Base-by-base conservation (phyloP, 1,284 basidiomycete species). In the Cutaneotrichosporon mucoides region DNA sequence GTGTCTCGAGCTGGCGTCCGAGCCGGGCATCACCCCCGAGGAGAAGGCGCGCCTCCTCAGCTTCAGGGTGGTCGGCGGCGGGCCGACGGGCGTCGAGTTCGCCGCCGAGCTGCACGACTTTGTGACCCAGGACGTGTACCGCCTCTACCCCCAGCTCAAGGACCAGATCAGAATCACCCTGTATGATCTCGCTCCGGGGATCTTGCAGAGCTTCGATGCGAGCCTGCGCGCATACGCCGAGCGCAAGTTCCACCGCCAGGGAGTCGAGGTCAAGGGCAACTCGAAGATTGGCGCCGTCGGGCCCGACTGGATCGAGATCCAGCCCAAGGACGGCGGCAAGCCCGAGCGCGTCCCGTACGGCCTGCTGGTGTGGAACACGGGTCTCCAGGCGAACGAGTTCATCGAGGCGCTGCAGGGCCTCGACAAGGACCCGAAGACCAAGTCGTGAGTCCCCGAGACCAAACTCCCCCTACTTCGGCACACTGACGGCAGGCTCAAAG, bases 321-420 rank as follows among this genome's bases (percentile, higher is more conserved):
- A 16, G 24, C 24, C 38, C 8, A 33, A 34, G 11, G 66, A 80
- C 36, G 51, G 47, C 60, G 70, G 74, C n/a, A 66, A 63, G 33
- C 57, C 48, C 4, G 38, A 80, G 11, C 71, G 78, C 45, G 88
- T 89, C 33, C 85, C 85, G 11, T 90, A 87, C 71, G 90, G 90
- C 13, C 79, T 92, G 43, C 82, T 91, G 5, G 89, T 94, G 15
- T 92, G 91, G 92, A 87, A 85, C 66, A 92, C 90, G 5, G 90
- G 89, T 2, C 81, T 93, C 7, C 83, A 88, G 8, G 84, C 88
- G 1, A 92, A 92, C 69, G 89, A 90, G 7, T 79, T 93, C 44
- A 82, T 92, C 51, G 76, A 83, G 57, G 80, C 82, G 0, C 83
- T 90, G 52, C 73, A 76, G 4, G 85, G 83, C 54, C 79, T 87